Conservation (phyloP, 345 rosid genomes). For the Punica granatum region DNA sequence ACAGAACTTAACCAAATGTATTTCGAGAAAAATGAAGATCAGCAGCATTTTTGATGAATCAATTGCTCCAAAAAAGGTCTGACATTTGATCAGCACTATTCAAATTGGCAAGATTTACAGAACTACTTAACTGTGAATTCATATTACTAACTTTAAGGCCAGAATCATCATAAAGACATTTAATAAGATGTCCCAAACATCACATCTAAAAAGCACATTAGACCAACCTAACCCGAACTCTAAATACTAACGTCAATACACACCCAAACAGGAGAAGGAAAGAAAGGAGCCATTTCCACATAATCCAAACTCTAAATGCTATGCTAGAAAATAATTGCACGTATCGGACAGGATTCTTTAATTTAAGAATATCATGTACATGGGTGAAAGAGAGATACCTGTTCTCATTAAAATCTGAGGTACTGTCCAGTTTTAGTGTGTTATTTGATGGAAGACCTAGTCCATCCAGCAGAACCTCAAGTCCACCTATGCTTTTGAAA, state of each 20-base stretch:
- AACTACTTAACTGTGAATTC: not conserved
- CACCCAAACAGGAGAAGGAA: too few species aligned
- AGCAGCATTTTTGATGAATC: not conserved
- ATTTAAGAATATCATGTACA: not conserved
- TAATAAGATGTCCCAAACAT: not conserved
- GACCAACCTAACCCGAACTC: not conserved
- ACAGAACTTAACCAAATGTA: not conserved
- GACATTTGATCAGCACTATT: not conserved
- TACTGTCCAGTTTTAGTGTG: conserved; percentile 24
- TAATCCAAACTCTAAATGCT: too few species aligned
- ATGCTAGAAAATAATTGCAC: too few species aligned
- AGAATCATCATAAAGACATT: not conserved
- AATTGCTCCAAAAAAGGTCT: not conserved
- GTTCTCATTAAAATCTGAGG: conserved; percentile 19
- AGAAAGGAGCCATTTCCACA: too few species aligned
- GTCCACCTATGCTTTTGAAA: conserved; percentile 76
- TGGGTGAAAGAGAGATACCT: conserved; percentile 26
- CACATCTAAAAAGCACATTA: not conserved
- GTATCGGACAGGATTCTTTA: not conserved
- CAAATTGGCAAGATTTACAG: not conserved
- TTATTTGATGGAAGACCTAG: conserved; percentile 51
- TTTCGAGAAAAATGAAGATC: not conserved
- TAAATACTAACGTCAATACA: not conserved
- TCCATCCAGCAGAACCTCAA: conserved; percentile 72
- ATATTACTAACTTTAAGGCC: not conserved